Evolutionary conservation across 2,329 filamentous ascomycete species (phyloP), one percentile per base, ranked within the genome.

Genomic region (Metarhizium anisopliae): DNA sequence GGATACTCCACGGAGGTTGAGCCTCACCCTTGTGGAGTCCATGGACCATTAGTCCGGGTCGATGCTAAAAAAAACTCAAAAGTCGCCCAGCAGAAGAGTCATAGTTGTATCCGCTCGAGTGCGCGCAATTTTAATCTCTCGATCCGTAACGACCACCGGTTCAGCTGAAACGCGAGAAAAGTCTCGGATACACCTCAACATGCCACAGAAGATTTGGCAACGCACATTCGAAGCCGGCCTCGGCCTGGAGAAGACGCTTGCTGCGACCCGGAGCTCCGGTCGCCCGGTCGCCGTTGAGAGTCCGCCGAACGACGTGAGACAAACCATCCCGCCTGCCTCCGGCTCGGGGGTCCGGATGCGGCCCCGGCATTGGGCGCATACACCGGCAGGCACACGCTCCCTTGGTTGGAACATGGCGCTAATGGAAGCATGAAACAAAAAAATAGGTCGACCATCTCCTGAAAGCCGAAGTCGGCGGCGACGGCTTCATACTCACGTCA

Each of bases 401-500:
- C 32, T 7, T 35, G 7, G 32, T 35, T 35, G 32, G 38, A 40
- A 40, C 11, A 40, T 40, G 38, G 5, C 13, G 14, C 38, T 14
- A 16, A 40, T 13, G 38, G 14, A 14, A 32, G 51, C 20, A 18
- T 25, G 52, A 25, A 25, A 25, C 42, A n/a, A 40, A 18, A 25
- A 5, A 13, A 11, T 43, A 71, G 69, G 20, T 68, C 8, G 60
- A 64, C 1, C 58, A 61, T 32, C 63, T 71, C 8, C 29, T 57
- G 20, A 51, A 56, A 16, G 56, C 59, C 25, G 65, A 67, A 47
- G 63, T 64, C n/a, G 66, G 67, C 30, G 70, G 72, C 47, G 71
- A 77, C 62, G 74, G 73, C 6, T 74, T 79, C 65, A 71, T 66
- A 0, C 62, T 80, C 29, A 63, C 70, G 11, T 68, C 78, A 59